Evolutionary conservation across 768 basidiomycete genomes (phyloP), one percentile per base, ranked within the genome.

Genomic region (Termitomyces sp.): DNA sequence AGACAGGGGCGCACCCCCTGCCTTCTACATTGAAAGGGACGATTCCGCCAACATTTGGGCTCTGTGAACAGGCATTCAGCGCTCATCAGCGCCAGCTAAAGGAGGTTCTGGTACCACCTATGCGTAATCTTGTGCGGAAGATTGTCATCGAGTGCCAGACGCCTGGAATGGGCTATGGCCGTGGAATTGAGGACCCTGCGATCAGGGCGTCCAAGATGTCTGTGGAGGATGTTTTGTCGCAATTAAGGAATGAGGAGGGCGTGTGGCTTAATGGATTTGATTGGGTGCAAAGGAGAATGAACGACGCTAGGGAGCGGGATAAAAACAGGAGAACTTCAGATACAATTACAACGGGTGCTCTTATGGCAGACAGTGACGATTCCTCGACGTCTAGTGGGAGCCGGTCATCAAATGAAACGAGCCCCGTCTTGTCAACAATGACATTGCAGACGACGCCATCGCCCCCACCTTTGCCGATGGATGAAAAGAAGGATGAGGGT

Each of bases 371-470:
- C 42, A 80, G 81, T 47, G 79, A 79, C 54, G 79, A 81, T 58
- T 74, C 81, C 3, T 74, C 72, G 28, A 62, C 78, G 54, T 51
- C 50, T 6, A 71, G 62, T 26, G 67, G 76, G 15, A 76, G 78
- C 23, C 78, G 76, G 8, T 85, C 83, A 5, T 83, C 85, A 21
- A 70, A 63, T 67, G 58, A 69, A 42, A 89, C 88, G 19, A 89
- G 87, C 60, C 89, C 88, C 0, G 87, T 89, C 3, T 65, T 89
- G 28, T 88, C 86, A 12, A 86, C 86, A 1, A 81, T 85, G 8
- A 91, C 88, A 7, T 64, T 90, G 31, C 84, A 85, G 59, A 91
- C 88, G n/a, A 89, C 88, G 7, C 88, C 88, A 0, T 87, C 85
- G 1, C 88, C 88, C 0, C 84, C 87, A 0, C 88, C 88, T 0